Conservation (phyloP, 1,139 yeast species). For the Pichia sp. region DNA sequence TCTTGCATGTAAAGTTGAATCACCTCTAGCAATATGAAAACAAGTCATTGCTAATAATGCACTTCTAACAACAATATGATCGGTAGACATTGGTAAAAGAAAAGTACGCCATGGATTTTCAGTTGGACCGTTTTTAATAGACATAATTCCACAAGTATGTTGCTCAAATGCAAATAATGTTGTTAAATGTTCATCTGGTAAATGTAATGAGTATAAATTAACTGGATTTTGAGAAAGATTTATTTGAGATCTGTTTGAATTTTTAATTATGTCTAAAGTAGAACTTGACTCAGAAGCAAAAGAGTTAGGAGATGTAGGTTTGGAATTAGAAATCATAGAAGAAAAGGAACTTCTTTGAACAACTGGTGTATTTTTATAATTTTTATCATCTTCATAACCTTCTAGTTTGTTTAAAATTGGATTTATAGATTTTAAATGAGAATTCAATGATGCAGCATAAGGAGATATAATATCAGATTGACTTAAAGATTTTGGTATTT, state of each 20-base stretch:
- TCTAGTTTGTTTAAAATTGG: no score
- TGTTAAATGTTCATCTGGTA: slow-evolving; percentile 24
- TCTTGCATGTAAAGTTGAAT: slow-evolving; percentile 39
- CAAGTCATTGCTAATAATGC: slow-evolving; percentile 62
- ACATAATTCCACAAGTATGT: slow-evolving; percentile 57
- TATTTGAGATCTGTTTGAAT: background rate
- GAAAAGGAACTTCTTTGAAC: slow-evolving; percentile 1
- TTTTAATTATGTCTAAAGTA: slow-evolving; percentile 1
- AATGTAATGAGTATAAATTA: slow-evolving; percentile 11
- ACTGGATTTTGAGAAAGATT: slow-evolving; percentile 1
- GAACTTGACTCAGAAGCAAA: slow-evolving; percentile 2
- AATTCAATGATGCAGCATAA: slow-evolving; percentile 3
- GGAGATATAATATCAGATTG: slow-evolving; percentile 9
- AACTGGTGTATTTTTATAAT: background rate
- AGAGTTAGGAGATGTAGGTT: slow-evolving; percentile 5
- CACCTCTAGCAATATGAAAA: slow-evolving; percentile 51
- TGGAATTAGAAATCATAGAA: background rate
- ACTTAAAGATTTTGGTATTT: slow-evolving; percentile 2
- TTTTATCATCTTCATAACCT: background rate
- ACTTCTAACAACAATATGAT: slow-evolving; percentile 51
- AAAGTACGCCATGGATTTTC: slow-evolving; percentile 67
- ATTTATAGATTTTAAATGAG: no score
- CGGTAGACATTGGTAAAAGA: slow-evolving; percentile 48
- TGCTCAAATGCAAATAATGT: slow-evolving; percentile 37
- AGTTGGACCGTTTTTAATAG: slow-evolving; percentile 55